phyloP scores from a whole-genome alignment of 169 alveolate genomes.

The Theileria parva region DNA sequence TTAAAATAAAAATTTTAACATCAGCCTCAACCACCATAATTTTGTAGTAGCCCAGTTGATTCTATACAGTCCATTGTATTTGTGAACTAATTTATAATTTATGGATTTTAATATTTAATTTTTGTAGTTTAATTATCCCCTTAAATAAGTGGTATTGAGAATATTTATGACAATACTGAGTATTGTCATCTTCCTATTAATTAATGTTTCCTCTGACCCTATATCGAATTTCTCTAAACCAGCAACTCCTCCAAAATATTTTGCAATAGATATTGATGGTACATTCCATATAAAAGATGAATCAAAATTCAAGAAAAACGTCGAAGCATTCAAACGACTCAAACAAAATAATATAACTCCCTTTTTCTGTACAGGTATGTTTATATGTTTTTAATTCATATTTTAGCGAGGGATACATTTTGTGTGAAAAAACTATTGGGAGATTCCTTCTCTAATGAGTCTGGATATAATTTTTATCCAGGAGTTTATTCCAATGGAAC shows the following conservation, averaged over 20 bases:
- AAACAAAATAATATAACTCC: background rate
- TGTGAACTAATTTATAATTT: no score
- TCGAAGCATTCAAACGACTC: slow-evolving; percentile 11
- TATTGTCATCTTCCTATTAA: no score
- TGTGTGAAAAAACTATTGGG: background rate
- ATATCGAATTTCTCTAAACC: slow-evolving; percentile 16
- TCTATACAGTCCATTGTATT: no score
- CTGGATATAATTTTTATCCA: slow-evolving; percentile 38
- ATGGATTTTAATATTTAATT: background rate
- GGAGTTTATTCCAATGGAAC: slow-evolving; percentile 56
- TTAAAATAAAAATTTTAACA: no score
- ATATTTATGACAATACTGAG: no score
- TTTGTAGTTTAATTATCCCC: no score
- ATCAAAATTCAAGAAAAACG: background rate
- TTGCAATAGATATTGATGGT: slow-evolving; percentile 38
- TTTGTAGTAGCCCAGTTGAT: no score
- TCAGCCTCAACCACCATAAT: no score
- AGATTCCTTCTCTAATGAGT: background rate
- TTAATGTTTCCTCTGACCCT: background rate
- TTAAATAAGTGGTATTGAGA: no score
- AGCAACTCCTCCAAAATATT: slow-evolving; percentile 19
- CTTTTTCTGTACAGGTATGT: slow-evolving; percentile 34
- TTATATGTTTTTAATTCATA: background rate
- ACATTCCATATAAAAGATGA: slow-evolving; percentile 2
- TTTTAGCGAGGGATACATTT: background rate